phyloP scores from a whole-genome alignment of 495 filamentous ascomycete genomes.

The Cercophora samala region DNA sequence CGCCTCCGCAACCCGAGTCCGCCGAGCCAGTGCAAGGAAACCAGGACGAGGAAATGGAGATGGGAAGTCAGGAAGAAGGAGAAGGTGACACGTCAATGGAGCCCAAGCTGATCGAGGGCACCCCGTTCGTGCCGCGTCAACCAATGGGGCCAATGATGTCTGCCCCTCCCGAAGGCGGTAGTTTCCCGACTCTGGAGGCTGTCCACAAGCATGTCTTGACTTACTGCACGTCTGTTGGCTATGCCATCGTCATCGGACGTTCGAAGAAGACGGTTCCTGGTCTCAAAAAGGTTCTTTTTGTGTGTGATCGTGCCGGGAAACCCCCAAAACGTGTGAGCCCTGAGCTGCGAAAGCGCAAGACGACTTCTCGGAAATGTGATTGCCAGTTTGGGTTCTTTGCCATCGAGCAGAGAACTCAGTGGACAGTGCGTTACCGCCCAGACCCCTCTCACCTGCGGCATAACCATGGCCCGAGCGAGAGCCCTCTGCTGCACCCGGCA shows the following conservation, averaged over 20 bases:
- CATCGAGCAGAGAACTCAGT: constrained; percentile 55
- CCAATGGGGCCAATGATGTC: constrained; percentile 52
- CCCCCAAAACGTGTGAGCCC: constrained; percentile 51
- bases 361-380: constrained; percentile 55
- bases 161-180: constrained; percentile 53
- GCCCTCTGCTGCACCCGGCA: constrained; percentile 53
- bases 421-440: constrained; percentile 54
- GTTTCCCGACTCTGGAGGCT: constrained; percentile 52
- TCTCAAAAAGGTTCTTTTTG: constrained; percentile 57
- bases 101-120: constrained; percentile 42
- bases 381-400: constrained; percentile 59
- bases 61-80: constrained; percentile 39
- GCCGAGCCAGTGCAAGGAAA: constrained; percentile 33
- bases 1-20: constrained; percentile 38
- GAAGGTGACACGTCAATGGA: constrained; percentile 41
- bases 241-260: constrained; percentile 56
- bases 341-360: constrained; percentile 54
- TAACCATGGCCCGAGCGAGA: constrained; percentile 56
- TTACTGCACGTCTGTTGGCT: constrained; percentile 55
- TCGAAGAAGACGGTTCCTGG: constrained; percentile 57
- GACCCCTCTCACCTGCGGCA: constrained; percentile 49
- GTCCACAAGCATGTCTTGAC: constrained; percentile 51
- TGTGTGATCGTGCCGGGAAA: constrained; percentile 55
- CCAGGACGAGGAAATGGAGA: constrained; percentile 45
- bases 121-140: constrained; percentile 42